Conservation (phyloP, 2,329 filamentous ascomycete genomes). For the Aspergillus aculeatinus region DNA sequence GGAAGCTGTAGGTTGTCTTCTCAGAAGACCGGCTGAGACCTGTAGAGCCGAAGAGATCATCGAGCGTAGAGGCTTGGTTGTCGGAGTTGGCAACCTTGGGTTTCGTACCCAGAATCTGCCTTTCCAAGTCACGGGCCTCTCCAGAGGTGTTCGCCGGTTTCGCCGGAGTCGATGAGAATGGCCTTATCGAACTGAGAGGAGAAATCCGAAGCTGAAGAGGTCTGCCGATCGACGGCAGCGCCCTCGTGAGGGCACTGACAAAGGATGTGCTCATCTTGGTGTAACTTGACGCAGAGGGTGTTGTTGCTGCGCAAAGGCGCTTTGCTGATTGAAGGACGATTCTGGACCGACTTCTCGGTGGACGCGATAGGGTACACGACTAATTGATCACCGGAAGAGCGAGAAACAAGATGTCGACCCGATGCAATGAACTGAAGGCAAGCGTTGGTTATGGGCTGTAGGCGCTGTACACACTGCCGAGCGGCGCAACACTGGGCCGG, state of each 20-base stretch:
- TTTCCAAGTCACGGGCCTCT: conserved; percentile 27
- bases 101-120: conserved; percentile 26
- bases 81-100: conserved; percentile 17
- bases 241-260: conserved; percentile 31
- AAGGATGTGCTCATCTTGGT: conserved; percentile 35
- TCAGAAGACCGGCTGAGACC: conserved; percentile 13
- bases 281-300: conserved; percentile 8
- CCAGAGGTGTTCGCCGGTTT: conserved; percentile 21
- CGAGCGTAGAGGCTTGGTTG: conserved; percentile 30
- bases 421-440: background rate
- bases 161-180: conserved; percentile 35
- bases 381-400: background rate
- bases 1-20: conserved; percentile 30
- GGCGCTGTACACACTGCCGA: background rate
- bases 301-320: background rate
- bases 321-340: background rate
- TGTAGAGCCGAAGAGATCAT: conserved; percentile 27
- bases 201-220: conserved; percentile 25
- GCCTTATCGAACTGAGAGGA: conserved; percentile 25
- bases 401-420: background rate
- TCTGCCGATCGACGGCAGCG: conserved; percentile 33
- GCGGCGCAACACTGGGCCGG: conserved; percentile 14
- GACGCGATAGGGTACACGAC: background rate
- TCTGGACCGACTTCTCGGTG: background rate
- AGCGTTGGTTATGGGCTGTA: background rate